Evolutionary conservation across 2,329 filamentous ascomycete species (phyloP), one percentile per base, ranked within the genome.

Genomic region (Teratosphaeria viscida): DNA sequence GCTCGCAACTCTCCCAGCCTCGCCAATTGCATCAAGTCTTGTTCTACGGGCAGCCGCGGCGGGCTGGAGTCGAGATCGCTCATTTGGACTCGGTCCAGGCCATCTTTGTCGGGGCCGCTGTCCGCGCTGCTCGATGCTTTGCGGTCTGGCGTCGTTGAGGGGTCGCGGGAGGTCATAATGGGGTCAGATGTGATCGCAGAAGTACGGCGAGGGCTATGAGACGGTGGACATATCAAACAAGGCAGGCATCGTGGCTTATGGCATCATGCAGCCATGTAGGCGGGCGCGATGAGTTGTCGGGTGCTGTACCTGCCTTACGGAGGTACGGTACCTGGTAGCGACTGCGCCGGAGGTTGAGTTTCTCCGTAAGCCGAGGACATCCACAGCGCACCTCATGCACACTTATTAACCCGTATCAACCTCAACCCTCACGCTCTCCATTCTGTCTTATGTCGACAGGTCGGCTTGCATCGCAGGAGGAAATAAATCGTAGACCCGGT

Each of bases 11-110:
- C 91, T 60, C 95, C 94, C 66, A 95, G 76, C 61, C 94, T 82
- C 49, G 94, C 91, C 72, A 96, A 78, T 77, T 96, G 92, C 92
- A 99, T 97, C 66, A 99, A 87, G 76, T 99, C 92, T 66, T 89
- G 83, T 69, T 89, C 85, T 3, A 82, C 69, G 8, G 81, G 78
- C 29, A 81, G 70, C 43, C 65, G 68, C 53, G 69, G 68, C 39
- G 69, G 68, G 60, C 67, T 71, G 29, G 69, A 60, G 54, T 72
- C 70, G 58, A 72, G 57, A 56, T 72, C 70, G 65, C 68, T 70
- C 54, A 72, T 67, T 60, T 71, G 68, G 57, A 74, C 69, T 57
- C 69, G 69, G 57, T 70, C 71, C 56, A 73, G 63, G 61, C 68
- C 71, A 68, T 72, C 70, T 63, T 67, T 68, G 43, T 60, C 58